Base-by-base conservation (phyloP, 306 rosid species). In the Citrullus colocynthis region DNA sequence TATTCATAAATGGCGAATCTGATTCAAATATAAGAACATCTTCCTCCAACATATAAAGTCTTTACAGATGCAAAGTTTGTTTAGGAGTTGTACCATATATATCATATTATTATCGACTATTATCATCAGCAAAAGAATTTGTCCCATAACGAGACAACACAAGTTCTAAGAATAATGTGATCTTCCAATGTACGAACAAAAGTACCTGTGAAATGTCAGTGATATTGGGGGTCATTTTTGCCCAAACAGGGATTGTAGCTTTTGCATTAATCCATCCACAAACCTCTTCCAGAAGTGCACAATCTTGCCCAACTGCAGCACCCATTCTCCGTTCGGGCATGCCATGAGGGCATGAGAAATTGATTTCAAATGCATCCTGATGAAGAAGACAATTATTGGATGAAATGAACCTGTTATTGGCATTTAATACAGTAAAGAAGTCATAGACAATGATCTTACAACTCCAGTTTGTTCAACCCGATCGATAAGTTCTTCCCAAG, bases 251-350 rank as follows among this genome's bases (percentile, higher is more conserved):
- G 79, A 95, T 74, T 6, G 96, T 86, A 73, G 99, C 97, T 84
- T 95, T 95, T 5, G 97, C 93, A 82, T 95, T 95, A 61, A 95
- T 82, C 99, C 99, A 95, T 63, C 96, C 97, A 83, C 97, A 92
- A 78, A 89, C 85, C 83, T 95, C 99, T 92, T 92, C 97, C 75
- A 95, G 60, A 83, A 95, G 97, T 2, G 79, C 90, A 56, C 97
- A 95, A 82, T 95, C 97, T 80, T 95, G 97, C 34, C 99, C 99
- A 7, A 95, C 97, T 18, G 97, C 99, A 61, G 97, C 97, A 0
- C 99, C 97, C 99, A 95, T 95, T 84, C 82, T 95, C 80, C 96
- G 92, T 80, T 95, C 97, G 5, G 99, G 99, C 99, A 95, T 95
- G 56, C 97, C 99, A 21, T 95, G 99, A 75, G 97, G 97, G 75